Conservation (phyloP, 257 asterid genomes). For the Primulina eburnea region DNA sequence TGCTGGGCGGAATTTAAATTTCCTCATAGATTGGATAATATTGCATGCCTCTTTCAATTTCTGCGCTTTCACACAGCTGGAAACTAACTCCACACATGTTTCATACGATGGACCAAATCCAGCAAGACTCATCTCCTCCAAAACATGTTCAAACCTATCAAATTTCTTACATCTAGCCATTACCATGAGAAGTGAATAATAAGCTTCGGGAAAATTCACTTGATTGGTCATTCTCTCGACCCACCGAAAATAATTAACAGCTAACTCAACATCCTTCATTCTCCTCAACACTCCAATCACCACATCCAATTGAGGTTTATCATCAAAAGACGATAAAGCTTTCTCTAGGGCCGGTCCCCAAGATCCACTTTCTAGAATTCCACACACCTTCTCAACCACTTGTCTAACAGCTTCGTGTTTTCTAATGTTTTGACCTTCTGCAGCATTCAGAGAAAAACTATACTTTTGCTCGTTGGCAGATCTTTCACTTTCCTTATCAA, state of each 20-base stretch:
- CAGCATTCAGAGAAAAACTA: slow-evolving; percentile 31
- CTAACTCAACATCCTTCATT: slow-evolving; percentile 61
- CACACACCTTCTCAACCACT: slow-evolving; percentile 50
- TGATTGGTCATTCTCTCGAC: slow-evolving; percentile 56
- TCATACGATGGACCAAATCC: slow-evolving; percentile 66
- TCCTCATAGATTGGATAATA: slow-evolving; percentile 77
- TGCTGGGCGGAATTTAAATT: slow-evolving; percentile 76
- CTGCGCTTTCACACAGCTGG: slow-evolving; percentile 45
- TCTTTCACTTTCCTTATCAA: slow-evolving; percentile 32
- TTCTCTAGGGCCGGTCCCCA: slow-evolving; percentile 79
- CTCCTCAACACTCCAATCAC: slow-evolving; percentile 79
- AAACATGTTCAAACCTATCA: slow-evolving; percentile 48
- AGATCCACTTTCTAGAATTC: slow-evolving; percentile 53
- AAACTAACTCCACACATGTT: slow-evolving; percentile 59
- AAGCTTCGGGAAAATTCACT: slow-evolving; percentile 63
- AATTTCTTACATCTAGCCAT: slow-evolving; percentile 59
- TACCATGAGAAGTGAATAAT: slow-evolving; percentile 68
- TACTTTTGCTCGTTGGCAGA: slow-evolving; percentile 28
- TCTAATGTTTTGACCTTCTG: slow-evolving; percentile 31
- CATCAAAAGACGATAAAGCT: slow-evolving; percentile 48
- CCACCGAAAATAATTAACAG: slow-evolving; percentile 71
- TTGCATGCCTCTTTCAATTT: slow-evolving; percentile 63
- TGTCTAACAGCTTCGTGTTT: slow-evolving; percentile 35
- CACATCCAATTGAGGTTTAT: slow-evolving; percentile 47
- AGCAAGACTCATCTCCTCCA: slow-evolving; percentile 88